phyloP scores from a whole-genome alignment of 352 stramenopile species.

The Pythium apleroticum region DNA sequence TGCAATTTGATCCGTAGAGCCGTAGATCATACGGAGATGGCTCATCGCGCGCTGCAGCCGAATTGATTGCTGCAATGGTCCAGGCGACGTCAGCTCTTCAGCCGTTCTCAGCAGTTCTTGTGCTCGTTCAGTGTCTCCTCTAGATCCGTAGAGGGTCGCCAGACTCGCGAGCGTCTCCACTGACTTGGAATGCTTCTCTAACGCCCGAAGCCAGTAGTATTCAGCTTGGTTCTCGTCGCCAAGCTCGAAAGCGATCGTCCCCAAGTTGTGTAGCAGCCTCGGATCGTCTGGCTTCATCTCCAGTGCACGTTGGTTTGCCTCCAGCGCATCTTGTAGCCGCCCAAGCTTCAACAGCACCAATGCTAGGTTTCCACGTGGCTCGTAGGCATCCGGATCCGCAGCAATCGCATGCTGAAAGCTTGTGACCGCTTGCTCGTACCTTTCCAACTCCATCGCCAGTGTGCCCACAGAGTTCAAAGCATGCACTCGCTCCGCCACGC shows the following conservation, averaged over 20 bases:
- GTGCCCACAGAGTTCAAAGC: constrained; percentile 34
- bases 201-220: constrained; percentile 16
- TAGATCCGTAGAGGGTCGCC: constrained; percentile 16
- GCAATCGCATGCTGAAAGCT: constrained; percentile 22
- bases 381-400: constrained; percentile 9
- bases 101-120: background rate
- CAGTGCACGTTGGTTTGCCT: constrained; percentile 19
- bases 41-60: constrained; percentile 28
- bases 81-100: background rate
- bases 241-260: constrained; percentile 15
- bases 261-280: constrained; percentile 33
- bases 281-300: constrained; percentile 19
- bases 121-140: constrained; percentile 13
- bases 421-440: constrained; percentile 1
- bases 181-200: constrained; percentile 9
- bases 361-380: constrained; percentile 30
- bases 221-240: constrained; percentile 12
- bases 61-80: constrained; percentile 6
- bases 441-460: constrained; percentile 16
- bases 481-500: constrained; percentile 12
- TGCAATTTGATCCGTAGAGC: constrained; percentile 22
- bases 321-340: constrained; percentile 12
- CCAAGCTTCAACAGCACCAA: constrained; percentile 18
- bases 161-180: constrained; percentile 25
- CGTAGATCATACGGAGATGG: constrained; percentile 30